Conservation (phyloP, 225 moss, liverwort and hornwort genomes). For the Physcomitrellopsis africana region DNA sequence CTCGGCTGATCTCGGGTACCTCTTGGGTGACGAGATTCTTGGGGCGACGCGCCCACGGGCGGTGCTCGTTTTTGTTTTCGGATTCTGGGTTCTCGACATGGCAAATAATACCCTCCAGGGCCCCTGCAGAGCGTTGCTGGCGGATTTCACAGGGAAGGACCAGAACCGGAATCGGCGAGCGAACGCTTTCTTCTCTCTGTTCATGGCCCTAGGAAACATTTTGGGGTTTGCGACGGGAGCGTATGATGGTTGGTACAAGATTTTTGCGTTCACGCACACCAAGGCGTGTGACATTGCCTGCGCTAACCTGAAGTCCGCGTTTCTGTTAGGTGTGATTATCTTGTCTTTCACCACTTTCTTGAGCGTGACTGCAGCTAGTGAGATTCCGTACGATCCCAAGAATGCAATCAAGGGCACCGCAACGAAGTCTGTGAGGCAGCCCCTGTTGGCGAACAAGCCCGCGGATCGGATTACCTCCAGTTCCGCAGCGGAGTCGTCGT, state of each 20-base stretch:
- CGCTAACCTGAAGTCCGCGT: slow-evolving; percentile 67
- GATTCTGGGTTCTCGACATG: slow-evolving; percentile 69
- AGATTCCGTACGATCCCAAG: slow-evolving; percentile 52
- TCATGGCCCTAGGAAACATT: slow-evolving; percentile 48
- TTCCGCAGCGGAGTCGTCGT: slow-evolving; percentile 36
- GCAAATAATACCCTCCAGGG: slow-evolving; percentile 52
- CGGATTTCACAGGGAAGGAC: slow-evolving; percentile 68
- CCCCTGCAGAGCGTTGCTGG: slow-evolving; percentile 47
- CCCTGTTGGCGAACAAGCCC: slow-evolving; percentile 38
- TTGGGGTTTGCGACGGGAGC: slow-evolving; percentile 69
- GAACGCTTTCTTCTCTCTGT: slow-evolving; percentile 48
- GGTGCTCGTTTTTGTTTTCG: slow-evolving; percentile 52
- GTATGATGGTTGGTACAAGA: slow-evolving; percentile 52
- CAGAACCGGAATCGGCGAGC: slow-evolving; percentile 49
- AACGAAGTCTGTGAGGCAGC: slow-evolving; percentile 29
- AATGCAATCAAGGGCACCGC: neutral
- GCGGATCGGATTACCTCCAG: neutral
- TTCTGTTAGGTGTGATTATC: slow-evolving; percentile 53
- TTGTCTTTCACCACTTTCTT: slow-evolving; percentile 47
- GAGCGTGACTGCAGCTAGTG: slow-evolving; percentile 62
- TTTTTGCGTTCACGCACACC: slow-evolving; percentile 39
- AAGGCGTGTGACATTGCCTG: slow-evolving; percentile 53
- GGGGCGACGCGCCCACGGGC: slow-evolving; percentile 34
- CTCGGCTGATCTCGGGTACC: slow-evolving; percentile 56
- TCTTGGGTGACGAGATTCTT: slow-evolving; percentile 42